These are phyloP conservation scores for Globisporangium orthogonon DNA, from an alignment of 352 stramenopile species.

Conservation along the genomic window DNA sequence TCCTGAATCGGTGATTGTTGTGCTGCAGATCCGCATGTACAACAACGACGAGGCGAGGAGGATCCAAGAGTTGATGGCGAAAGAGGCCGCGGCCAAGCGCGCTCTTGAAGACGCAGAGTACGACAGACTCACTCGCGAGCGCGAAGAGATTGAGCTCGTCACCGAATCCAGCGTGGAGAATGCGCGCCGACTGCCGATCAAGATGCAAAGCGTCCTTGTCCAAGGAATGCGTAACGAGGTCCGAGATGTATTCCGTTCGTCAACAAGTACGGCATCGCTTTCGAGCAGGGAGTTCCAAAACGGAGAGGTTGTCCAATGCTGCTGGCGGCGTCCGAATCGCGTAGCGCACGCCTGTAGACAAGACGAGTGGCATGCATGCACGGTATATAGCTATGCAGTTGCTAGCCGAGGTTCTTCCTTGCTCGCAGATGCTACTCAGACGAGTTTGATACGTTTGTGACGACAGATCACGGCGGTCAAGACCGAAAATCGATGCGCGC, in stretches of 20 bases:
- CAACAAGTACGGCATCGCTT: not conserved
- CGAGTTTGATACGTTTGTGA: not conserved
- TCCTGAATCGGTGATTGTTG: not conserved
- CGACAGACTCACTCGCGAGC: slow-evolving; percentile 15
- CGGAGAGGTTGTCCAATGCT: slow-evolving; percentile 43
- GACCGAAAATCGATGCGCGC: slow-evolving; percentile 10
- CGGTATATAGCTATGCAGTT: not conserved
- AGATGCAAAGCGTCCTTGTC: slow-evolving; percentile 40
- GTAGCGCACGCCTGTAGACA: slow-evolving; percentile 26
- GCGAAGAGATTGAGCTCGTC: slow-evolving; percentile 28
- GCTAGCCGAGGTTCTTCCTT: not conserved
- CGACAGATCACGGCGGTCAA: slow-evolving; percentile 21
- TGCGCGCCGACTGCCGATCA: slow-evolving; percentile 29
- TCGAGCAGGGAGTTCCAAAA: slow-evolving; percentile 14
- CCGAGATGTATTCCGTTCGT: slow-evolving; percentile 21
- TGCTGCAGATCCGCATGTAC: slow-evolving; percentile 45
- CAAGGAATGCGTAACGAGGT: slow-evolving; percentile 32
- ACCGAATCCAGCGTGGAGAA: slow-evolving; percentile 32
- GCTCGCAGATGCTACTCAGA: not conserved
- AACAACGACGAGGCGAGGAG: slow-evolving; percentile 36
- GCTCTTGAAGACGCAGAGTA: slow-evolving; percentile 45
- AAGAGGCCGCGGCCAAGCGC: slow-evolving; percentile 35
- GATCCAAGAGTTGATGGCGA: slow-evolving; percentile 36
- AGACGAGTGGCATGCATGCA: slow-evolving; percentile 7
- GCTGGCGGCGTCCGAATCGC: slow-evolving; percentile 31